Conservation (phyloP, 768 basidiomycete genomes). For the Panus rudis region DNA sequence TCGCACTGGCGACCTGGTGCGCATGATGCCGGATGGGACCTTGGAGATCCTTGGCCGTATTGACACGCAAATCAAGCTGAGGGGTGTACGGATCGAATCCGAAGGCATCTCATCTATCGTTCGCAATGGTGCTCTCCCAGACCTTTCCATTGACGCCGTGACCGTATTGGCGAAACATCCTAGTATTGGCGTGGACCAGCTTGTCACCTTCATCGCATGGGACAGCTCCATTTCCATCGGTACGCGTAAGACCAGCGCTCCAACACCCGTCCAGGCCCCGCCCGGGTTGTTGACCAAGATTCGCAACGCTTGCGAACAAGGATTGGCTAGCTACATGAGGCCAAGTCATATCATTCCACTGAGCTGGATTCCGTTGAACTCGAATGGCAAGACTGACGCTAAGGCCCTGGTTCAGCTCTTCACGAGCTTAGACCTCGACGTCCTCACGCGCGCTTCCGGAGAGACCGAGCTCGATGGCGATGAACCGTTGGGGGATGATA, state of each 20-base stretch:
- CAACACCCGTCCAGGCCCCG: slow-evolving; percentile 23
- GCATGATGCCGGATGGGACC: slow-evolving; percentile 43
- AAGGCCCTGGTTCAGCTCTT: slow-evolving; percentile 24
- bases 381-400: slow-evolving; percentile 28
- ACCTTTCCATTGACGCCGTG: slow-evolving; percentile 28
- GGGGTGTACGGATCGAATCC: slow-evolving; percentile 48
- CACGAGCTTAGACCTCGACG: slow-evolving; percentile 15
- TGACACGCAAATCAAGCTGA: slow-evolving; percentile 45
- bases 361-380: slow-evolving; percentile 40
- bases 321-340: slow-evolving; percentile 45
- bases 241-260: slow-evolving; percentile 29
- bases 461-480: not conserved
- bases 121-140: slow-evolving; percentile 24
- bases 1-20: slow-evolving; percentile 42
- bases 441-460: slow-evolving; percentile 12
- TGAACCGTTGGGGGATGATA: slow-evolving; percentile 18
- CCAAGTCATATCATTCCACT: slow-evolving; percentile 43
- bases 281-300: slow-evolving; percentile 24
- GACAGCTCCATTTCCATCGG: slow-evolving; percentile 29
- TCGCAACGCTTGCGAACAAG: slow-evolving; percentile 28
- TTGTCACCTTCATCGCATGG: slow-evolving; percentile 42
- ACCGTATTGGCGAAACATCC: slow-evolving; percentile 40
- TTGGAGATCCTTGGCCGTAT: slow-evolving; percentile 45
- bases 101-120: slow-evolving; percentile 44
- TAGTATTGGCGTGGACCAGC: slow-evolving; percentile 35